Conservation (phyloP, 257 asterid genomes). For the Lycium barbarum region DNA sequence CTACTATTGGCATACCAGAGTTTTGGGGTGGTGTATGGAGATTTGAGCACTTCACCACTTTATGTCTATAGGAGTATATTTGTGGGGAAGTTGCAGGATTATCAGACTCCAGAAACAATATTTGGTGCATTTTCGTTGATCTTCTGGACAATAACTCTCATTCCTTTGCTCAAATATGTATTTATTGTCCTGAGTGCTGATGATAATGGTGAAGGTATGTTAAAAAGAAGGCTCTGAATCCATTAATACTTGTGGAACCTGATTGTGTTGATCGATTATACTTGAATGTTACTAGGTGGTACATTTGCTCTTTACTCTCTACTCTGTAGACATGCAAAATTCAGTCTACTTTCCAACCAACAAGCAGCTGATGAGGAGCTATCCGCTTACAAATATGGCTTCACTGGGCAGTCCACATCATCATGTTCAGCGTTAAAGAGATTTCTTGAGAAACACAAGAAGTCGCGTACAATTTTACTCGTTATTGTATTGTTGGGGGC, state of each 20-base stretch:
- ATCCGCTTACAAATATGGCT: slow-evolving; percentile 37
- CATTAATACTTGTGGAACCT: slow-evolving; percentile 9
- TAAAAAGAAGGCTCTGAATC: background rate
- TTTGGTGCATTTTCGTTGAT: slow-evolving; percentile 38
- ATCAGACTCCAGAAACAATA: slow-evolving; percentile 36
- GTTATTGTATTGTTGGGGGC: slow-evolving; percentile 64
- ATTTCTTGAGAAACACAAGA: slow-evolving; percentile 33
- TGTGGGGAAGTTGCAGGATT: slow-evolving; percentile 33
- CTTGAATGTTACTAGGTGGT: slow-evolving; percentile 34
- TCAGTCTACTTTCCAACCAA: slow-evolving; percentile 28
- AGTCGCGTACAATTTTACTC: slow-evolving; percentile 31
- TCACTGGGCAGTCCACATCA: slow-evolving; percentile 26
- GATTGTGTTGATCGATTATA: slow-evolving; percentile 14
- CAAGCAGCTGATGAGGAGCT: slow-evolving; percentile 39
- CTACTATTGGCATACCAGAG: slow-evolving; percentile 39
- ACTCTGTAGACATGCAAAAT: slow-evolving; percentile 30
- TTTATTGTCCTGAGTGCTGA: slow-evolving; percentile 39
- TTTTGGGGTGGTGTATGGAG: slow-evolving; percentile 43
- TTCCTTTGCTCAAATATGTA: slow-evolving; percentile 39
- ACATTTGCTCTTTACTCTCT: slow-evolving; percentile 41
- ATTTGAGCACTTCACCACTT: slow-evolving; percentile 41
- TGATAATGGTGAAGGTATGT: slow-evolving; percentile 43
- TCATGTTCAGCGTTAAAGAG: slow-evolving; percentile 20
- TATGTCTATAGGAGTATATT: slow-evolving; percentile 39
- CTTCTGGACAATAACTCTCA: slow-evolving; percentile 37